Conservation (phyloP, 495 filamentous ascomycete species). For the Podospora bellae-mahoneyi region DNA sequence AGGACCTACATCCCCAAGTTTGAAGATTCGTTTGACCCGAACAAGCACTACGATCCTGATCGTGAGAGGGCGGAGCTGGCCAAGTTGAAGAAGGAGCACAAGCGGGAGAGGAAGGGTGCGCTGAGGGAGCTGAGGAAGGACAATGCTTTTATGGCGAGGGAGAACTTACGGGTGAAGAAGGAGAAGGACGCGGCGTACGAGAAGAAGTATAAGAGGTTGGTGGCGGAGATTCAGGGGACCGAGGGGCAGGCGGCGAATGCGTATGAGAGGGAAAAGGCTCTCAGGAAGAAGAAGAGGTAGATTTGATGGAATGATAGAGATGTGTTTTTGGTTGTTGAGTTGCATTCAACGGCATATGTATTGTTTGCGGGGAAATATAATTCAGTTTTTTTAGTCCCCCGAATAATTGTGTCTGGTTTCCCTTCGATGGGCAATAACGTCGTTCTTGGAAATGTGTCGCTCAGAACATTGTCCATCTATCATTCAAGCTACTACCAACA, state of each 20-base stretch:
- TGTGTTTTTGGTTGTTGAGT: too few species aligned
- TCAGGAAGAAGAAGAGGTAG: constrained; percentile 56
- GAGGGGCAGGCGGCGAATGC: constrained; percentile 81
- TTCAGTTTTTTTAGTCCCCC: too few species aligned
- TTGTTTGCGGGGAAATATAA: too few species aligned
- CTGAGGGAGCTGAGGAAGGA: constrained; percentile 93
- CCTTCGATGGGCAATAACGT: too few species aligned
- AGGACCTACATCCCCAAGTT: constrained; percentile 90
- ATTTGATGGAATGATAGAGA: too few species aligned
- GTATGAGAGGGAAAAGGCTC: constrained; percentile 81
- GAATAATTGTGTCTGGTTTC: too few species aligned
- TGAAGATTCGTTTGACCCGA: constrained; percentile 89
- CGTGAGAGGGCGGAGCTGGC: constrained; percentile 75
- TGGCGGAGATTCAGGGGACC: constrained; percentile 92
- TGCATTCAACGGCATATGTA: too few species aligned
- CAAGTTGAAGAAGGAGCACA: constrained; percentile 83
- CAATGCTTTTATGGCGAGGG: constrained; percentile 82
- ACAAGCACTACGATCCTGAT: constrained; percentile 94
- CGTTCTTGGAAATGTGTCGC: too few species aligned
- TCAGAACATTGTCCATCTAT: not conserved
- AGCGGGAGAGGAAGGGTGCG: constrained; percentile 92
- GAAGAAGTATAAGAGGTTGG: constrained; percentile 84
- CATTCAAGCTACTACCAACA: not conserved
- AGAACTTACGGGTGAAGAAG: constrained; percentile 87
- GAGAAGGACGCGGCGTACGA: constrained; percentile 86